Base-by-base conservation (phyloP, 2,329 filamentous ascomycete species). In the Lasiodiplodia hormozganensis region DNA sequence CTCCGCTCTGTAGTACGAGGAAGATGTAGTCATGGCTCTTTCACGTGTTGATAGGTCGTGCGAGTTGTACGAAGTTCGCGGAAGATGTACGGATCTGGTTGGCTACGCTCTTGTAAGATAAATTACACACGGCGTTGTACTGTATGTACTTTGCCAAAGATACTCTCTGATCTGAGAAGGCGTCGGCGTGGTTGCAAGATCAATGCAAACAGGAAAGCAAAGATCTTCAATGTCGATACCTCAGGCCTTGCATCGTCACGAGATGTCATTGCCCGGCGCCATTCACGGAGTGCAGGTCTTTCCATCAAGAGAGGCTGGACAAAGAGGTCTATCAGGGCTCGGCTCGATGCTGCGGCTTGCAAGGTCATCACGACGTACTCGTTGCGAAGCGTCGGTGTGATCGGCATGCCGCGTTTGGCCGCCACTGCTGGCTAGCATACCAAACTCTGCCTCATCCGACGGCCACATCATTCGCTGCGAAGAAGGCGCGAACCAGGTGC, bases 1-100 rank as follows among this genome's bases (percentile, higher is more conserved):
- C 60, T 64, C 60, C 60, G 60, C 60, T 64, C 60, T 52, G 47
- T 47, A 38, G 60, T 64, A 64, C 18, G 16, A 40, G 47, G 36
- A 64, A 34, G 38, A 38, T 52, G 25, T 52, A n/a, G 47, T 16
- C 43, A 52, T n/a, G 47, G 60, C 43, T 31, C 60, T 64, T 51
- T 40, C 47, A 53, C 47, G 31, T n/a, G 28, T 52, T 34, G 47
- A 64, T 64, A 52, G 60, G 47, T 25, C 18, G 47, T 64, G 60
- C 21, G 28, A n/a, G 47, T 25, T 64, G 43, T 52, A 28, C 14
- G 28, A 38, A 21, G 57, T n/a, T 31, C 18, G n/a, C 23, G 23
- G 38, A 34, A 6, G 47, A n/a, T 36, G 40, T 62, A 28, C n/a
- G 51, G 23, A 25, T 52, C 8, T 47, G 31, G 21, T 25, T 28